Base-by-base conservation (phyloP, 2,329 filamentous ascomycete genomes). In the Fusarium brachygibbosum region DNA sequence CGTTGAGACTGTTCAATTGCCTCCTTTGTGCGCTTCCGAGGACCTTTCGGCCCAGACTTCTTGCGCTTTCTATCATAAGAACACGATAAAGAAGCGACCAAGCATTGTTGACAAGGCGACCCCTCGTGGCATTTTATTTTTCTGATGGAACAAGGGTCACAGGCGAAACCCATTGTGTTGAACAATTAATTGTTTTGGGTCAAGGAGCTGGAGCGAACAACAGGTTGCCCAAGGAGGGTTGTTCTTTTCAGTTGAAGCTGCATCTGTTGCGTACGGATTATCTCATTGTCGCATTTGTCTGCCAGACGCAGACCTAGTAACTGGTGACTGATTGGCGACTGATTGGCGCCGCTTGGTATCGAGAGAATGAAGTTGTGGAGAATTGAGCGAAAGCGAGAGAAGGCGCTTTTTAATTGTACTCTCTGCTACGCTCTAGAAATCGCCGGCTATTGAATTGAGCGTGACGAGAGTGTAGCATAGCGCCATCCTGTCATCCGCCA, bases 51-150 rank as follows among this genome's bases (percentile, higher is more conserved):
- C 0, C 63, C 63, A 1, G 62, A 61, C 23, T 66, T 66, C 40
- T 66, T 66, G 11, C 63, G 63, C 41, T 62, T 56, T 17, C 63
- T 53, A 6, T 49, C 40, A n/a, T 61, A 65, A 12, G 63, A 66
- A 23, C 63, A 66, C 3, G 62, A 35, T 6, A 65, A 6, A 13
- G 48, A 51, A 45, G 49, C 59, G 3, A 32, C 38, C 0, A 34
- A n/a, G 12, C 55, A 66, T 17, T 52, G 62, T 16, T 56, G 44
- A 17, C 63, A 62, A 3, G 48, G 62, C 2, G 29, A 37, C 45
- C 42, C 28, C 13, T 19, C 17, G 8, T 45, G 8, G 28, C 62
- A 62, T 46, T 51, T 66, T 6, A 66, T 42, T 29, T 66, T 62
- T 19, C 62, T 45, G 19, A 62, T 41, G 2, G 56, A 45, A 17